Conservation (phyloP, 2,329 filamentous ascomycete species). For the Calonectria crousiana region DNA sequence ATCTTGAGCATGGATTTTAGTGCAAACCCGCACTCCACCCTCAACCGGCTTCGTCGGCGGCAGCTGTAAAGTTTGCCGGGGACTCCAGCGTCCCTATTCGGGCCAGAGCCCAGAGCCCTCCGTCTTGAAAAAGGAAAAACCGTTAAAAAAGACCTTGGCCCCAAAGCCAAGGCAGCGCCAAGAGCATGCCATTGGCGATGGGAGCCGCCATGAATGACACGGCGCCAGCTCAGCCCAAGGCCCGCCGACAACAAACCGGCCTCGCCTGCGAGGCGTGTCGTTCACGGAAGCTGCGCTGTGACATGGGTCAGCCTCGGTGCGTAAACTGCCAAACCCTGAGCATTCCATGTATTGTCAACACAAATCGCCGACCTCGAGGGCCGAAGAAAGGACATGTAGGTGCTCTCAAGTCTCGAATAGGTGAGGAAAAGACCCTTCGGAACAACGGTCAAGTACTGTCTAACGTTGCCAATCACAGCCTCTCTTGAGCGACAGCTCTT, state of each 20-base stretch:
- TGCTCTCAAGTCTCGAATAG: not conserved
- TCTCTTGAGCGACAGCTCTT: not conserved
- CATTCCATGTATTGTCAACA: not conserved
- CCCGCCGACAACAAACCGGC: not conserved
- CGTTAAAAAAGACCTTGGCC: not conserved
- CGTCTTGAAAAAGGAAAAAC: not conserved
- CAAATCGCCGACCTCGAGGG: not conserved
- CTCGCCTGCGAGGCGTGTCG: not conserved
- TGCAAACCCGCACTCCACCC: not conserved
- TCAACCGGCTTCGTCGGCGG: not conserved
- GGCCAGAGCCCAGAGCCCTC: not conserved
- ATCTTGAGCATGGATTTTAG: not conserved
- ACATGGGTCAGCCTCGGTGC: not conserved
- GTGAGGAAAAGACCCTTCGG: not conserved
- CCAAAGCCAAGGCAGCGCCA: not conserved
- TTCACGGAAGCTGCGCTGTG: not conserved
- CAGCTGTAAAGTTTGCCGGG: not conserved
- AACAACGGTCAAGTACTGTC: not conserved
- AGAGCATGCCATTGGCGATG: not conserved
- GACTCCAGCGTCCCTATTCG: not conserved
- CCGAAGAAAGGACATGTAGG: not conserved
- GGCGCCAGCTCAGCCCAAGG: not conserved
- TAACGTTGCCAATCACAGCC: not conserved
- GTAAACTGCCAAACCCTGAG: not conserved
- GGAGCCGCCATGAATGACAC: not conserved